Evolutionary conservation across 495 filamentous ascomycete species (phyloP).

Genomic region (Neurospora discreta): DNA sequence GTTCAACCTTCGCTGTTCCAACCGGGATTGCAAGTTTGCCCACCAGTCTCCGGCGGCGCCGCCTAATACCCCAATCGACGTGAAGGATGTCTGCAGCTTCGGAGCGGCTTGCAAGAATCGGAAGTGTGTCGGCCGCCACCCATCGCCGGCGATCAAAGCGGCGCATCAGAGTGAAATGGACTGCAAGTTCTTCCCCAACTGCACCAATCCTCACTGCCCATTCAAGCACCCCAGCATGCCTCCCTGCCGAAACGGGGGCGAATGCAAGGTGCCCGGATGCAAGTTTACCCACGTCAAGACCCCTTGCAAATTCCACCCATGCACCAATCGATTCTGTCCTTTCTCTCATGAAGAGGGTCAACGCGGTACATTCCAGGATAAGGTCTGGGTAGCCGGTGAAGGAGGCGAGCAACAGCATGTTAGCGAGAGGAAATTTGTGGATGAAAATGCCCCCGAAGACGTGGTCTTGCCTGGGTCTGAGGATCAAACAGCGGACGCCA

Average conservation of each 20-base stretch:
- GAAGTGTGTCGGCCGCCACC: conserved; percentile 87
- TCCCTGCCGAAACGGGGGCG: conserved; percentile 84
- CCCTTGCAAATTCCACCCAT: conserved; percentile 85
- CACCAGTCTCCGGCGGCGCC: conserved; percentile 91
- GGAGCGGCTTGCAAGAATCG: conserved; percentile 88
- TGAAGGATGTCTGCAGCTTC: conserved; percentile 69
- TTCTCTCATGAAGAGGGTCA: conserved; percentile 94
- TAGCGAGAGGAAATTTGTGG: conserved; percentile 86
- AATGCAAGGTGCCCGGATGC: conserved; percentile 75
- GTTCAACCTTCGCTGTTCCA: conserved; percentile 78
- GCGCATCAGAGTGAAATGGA: conserved; percentile 72
- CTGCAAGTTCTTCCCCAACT: conserved; percentile 93
- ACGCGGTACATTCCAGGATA: conserved; percentile 66
- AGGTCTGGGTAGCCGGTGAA: conserved; percentile 72
- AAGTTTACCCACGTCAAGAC: conserved; percentile 78
- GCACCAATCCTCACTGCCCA: conserved; percentile 72
- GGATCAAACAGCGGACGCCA: conserved; percentile 14
- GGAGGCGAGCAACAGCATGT: conserved; percentile 45
- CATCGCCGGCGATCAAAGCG: conserved; percentile 71
- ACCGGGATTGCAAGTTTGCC: conserved; percentile 80
- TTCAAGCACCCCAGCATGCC: conserved; percentile 75
- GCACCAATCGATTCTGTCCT: conserved; percentile 69
- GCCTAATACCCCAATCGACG: conserved; percentile 62
- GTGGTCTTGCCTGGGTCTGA: conserved; percentile 57
- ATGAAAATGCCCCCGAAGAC: conserved; percentile 57